A percentile compares a stretch with the other conserved stretches of the same genome.
Conservation (phyloP, 768 basidiomycete genomes). For the Dioszegia hungarica region DNA sequence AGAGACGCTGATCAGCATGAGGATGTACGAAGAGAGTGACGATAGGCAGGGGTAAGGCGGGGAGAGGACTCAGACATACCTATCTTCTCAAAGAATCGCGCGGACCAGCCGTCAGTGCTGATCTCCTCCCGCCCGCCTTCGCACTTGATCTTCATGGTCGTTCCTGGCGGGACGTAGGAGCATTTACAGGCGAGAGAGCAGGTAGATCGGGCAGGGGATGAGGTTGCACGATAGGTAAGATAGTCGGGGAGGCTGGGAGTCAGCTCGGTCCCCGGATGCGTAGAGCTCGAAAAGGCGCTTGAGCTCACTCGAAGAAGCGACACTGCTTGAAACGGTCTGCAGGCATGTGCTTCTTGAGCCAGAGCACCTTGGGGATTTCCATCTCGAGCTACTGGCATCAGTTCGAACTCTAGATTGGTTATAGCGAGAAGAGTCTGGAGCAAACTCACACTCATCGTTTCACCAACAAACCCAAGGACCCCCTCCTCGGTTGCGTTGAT, state of each 20-base stretch:
- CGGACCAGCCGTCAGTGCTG: conserved; percentile 70
- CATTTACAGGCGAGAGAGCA: conserved; percentile 97
- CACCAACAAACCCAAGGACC: conserved; percentile 91
- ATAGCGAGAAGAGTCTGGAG: too few relatives aligned
- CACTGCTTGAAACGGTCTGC: conserved; percentile 57
- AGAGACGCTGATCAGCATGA: conserved; percentile 1
- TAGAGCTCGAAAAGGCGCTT: too few relatives aligned
- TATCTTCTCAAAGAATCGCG: conserved; percentile 77
- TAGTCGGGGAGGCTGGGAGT: conserved; percentile 89
- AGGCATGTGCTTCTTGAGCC: conserved; percentile 87
- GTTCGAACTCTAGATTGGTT: neutral
- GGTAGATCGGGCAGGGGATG: conserved; percentile 67
- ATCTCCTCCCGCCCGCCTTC: conserved; percentile 48
- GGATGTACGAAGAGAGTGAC: too few relatives aligned
- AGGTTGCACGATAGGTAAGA: conserved; percentile 87
- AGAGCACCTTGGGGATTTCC: conserved; percentile 96
- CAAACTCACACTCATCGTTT: conserved; percentile 71
- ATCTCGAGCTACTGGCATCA: conserved; percentile 71
- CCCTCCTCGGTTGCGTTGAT: conserved; percentile 81
- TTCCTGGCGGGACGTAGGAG: conserved; percentile 71
- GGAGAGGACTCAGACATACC: conserved; percentile 54
- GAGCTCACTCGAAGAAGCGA: conserved; percentile 52
- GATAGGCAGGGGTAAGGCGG: too few relatives aligned
- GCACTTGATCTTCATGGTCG: conserved; percentile 42
- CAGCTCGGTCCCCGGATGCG: conserved; percentile 52